A percentile compares a stretch with the other conserved stretches of the same genome.
These are phyloP conservation scores for Trypanosoma grayi DNA, from an alignment of 208 protist genomes.

Conservation along the genomic window DNA sequence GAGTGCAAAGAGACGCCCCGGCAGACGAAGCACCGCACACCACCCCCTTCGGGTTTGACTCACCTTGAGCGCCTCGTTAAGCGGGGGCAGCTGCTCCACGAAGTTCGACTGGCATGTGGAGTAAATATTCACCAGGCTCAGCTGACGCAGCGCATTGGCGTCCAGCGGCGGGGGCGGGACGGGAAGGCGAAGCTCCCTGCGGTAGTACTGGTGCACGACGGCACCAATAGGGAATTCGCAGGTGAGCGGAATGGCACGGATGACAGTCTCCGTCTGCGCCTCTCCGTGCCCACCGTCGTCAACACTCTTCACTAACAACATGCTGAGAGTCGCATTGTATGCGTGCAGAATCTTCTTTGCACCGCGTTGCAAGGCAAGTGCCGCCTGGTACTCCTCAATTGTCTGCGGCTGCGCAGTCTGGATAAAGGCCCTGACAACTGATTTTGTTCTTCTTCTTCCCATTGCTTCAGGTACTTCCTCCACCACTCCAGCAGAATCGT, in stretches of 20 bases:
- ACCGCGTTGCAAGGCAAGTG: slow-evolving; percentile 9
- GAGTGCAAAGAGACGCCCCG: slow-evolving; percentile 19
- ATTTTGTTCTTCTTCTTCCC: not conserved
- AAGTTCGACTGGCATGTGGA: slow-evolving; percentile 14
- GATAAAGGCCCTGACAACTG: not conserved
- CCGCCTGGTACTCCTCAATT: slow-evolving; percentile 21
- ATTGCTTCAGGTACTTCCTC: not conserved
- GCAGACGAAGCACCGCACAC: slow-evolving; percentile 9
- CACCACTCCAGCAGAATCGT: not conserved
- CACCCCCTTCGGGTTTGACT: not conserved
- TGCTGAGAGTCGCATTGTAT: slow-evolving; percentile 8
- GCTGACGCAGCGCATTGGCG: not conserved
- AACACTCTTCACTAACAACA: slow-evolving; percentile 15
- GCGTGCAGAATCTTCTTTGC: slow-evolving; percentile 12
- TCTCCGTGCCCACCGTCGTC: not conserved
- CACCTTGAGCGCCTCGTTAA: slow-evolving; percentile 1
- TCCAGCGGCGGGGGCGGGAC: not conserved
- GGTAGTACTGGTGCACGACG: slow-evolving; percentile 24
- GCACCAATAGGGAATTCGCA: not conserved
- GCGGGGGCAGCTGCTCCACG: slow-evolving; percentile 12
- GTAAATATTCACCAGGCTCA: slow-evolving; percentile 12
- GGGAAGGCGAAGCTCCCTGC: slow-evolving; percentile 6
- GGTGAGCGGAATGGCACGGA: slow-evolving; percentile 18
- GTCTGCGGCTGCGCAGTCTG: not conserved
- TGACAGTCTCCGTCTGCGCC: not conserved